These are phyloP conservation scores for Stagonosporopsis vannaccii DNA, from an alignment of 2,329 filamentous ascomycete genomes.

Conservation along the genomic window DNA sequence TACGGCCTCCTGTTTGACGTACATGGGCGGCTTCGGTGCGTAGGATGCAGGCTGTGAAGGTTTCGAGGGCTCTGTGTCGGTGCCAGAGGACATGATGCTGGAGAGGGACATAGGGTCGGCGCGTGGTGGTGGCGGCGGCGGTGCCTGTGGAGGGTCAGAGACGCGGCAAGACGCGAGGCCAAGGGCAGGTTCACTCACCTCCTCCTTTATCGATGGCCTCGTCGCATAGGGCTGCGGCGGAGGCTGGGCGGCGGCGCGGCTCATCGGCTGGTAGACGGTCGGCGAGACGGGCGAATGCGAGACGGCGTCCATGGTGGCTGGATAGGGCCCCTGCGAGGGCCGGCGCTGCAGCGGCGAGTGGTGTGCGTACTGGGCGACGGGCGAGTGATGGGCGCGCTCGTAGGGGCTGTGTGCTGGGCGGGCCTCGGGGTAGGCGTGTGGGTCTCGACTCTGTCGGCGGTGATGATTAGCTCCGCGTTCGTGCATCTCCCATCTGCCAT, in stretches of 20 bases:
- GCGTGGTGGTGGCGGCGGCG: slow-evolving; percentile 75
- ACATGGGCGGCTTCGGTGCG: slow-evolving; percentile 37
- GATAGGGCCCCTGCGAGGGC: slow-evolving; percentile 44
- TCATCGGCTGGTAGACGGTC: slow-evolving; percentile 42
- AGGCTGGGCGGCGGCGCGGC: slow-evolving; percentile 47
- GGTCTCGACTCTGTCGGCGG: slow-evolving; percentile 38
- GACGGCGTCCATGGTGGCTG: slow-evolving; percentile 45
- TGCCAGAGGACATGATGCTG: slow-evolving; percentile 87
- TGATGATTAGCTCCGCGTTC: slow-evolving; percentile 28
- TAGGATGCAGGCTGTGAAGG: slow-evolving; percentile 45
- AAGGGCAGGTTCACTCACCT: slow-evolving; percentile 35
- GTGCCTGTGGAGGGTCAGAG: slow-evolving; percentile 23
- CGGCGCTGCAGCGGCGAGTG: slow-evolving; percentile 49
- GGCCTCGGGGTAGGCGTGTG: slow-evolving; percentile 45
- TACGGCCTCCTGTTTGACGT: slow-evolving; percentile 46
- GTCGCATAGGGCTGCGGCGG: slow-evolving; percentile 42
- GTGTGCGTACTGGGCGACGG: slow-evolving; percentile 43
- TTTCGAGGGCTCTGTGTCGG: slow-evolving; percentile 72
- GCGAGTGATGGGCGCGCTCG: slow-evolving; percentile 50
- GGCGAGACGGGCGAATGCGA: slow-evolving; percentile 50
- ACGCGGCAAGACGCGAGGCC: slow-evolving; percentile 28
- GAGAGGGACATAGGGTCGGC: slow-evolving; percentile 95
- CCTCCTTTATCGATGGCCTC: slow-evolving; percentile 44
- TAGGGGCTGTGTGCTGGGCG: slow-evolving; percentile 44
- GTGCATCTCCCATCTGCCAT: not conserved